Evolutionary conservation across 208 protist species (phyloP).

Genomic region (Leishmania tarentolae): DNA sequence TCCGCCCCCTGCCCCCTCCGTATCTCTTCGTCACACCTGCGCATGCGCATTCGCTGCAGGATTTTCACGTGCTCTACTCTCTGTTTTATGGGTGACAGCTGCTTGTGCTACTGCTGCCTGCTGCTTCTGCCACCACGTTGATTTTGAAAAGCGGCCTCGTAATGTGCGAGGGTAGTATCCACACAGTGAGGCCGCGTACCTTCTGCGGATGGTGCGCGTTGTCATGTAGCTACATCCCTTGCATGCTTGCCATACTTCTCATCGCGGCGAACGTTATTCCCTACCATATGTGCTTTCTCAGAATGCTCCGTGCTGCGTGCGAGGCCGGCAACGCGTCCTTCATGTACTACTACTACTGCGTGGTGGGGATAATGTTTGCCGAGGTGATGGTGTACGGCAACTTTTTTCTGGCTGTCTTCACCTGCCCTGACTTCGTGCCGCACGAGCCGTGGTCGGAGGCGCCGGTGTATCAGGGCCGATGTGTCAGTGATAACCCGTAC

Average conservation of each 20-base stretch:
- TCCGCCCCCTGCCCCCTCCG: no score
- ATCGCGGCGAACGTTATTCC: constrained; percentile 55
- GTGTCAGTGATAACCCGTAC: constrained; percentile 54
- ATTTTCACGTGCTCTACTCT: background rate
- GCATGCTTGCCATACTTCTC: constrained; percentile 43
- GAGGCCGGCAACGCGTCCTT: constrained; percentile 35
- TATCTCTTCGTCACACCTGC: background rate
- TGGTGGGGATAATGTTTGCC: constrained; percentile 44
- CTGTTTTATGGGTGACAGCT: background rate
- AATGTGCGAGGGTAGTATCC: constrained; percentile 42
- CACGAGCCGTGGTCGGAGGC: constrained; percentile 50
- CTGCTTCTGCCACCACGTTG: background rate
- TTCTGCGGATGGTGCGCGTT: constrained; percentile 34
- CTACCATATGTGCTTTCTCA: constrained; percentile 53
- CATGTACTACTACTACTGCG: constrained; percentile 63
- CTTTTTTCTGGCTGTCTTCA: constrained; percentile 54
- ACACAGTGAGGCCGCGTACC: constrained; percentile 29
- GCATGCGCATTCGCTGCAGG: background rate
- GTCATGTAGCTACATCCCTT: constrained; percentile 41
- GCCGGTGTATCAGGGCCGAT: constrained; percentile 18
- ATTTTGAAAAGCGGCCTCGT: background rate
- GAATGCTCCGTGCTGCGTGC: constrained; percentile 35
- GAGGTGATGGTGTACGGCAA: constrained; percentile 67
- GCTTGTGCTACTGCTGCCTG: background rate
- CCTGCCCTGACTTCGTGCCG: constrained; percentile 62